Percentiles rank a stretch among this genome's conserved stretches.
These are phyloP conservation scores for Camelina laxa DNA, from an alignment of 345 rosid genomes.

Conservation along the genomic window DNA sequence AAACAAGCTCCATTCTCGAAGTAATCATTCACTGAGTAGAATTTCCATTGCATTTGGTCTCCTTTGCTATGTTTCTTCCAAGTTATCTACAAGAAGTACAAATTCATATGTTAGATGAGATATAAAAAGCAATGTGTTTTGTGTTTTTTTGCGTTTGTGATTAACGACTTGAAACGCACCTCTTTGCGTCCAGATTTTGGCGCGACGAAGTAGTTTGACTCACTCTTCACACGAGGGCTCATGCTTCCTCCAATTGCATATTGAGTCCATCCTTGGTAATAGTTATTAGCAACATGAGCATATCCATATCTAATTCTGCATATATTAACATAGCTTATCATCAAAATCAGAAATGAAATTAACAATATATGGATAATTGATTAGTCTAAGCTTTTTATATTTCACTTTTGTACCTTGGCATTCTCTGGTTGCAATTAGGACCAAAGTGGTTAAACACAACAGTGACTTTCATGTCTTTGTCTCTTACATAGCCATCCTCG, in stretches of 20 bases:
- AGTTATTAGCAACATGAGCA: conserved; percentile 75
- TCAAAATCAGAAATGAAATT: not conserved
- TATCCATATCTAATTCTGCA: conserved; percentile 72
- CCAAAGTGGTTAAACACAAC: conserved; percentile 78
- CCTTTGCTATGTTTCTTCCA: conserved; percentile 51
- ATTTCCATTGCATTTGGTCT: conserved; percentile 54
- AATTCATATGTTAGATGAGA: conserved; percentile 8
- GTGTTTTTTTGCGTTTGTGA: not conserved
- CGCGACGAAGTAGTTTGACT: conserved; percentile 72
- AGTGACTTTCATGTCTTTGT: conserved; percentile 70
- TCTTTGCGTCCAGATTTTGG: conserved; percentile 55
- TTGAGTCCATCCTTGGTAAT: conserved; percentile 79
- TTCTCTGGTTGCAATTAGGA: conserved; percentile 83
- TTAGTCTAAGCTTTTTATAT: not conserved
- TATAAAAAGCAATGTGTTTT: not conserved
- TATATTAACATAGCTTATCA: conserved; percentile 18
- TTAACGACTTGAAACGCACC: conserved; percentile 37
- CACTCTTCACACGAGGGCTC: conserved; percentile 78
- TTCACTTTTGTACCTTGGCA: conserved; percentile 55
- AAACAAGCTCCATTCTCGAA: conserved; percentile 73
- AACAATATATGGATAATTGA: not conserved
- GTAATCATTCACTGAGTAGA: conserved; percentile 59
- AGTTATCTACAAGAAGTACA: conserved; percentile 48
- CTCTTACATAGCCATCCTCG: conserved; percentile 63
- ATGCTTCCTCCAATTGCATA: conserved; percentile 89